A percentile compares a stretch with the other conserved stretches of the same genome.
phyloP scores from a whole-genome alignment of 2,329 filamentous ascomycete species.

The Stromatinia cepivora region DNA sequence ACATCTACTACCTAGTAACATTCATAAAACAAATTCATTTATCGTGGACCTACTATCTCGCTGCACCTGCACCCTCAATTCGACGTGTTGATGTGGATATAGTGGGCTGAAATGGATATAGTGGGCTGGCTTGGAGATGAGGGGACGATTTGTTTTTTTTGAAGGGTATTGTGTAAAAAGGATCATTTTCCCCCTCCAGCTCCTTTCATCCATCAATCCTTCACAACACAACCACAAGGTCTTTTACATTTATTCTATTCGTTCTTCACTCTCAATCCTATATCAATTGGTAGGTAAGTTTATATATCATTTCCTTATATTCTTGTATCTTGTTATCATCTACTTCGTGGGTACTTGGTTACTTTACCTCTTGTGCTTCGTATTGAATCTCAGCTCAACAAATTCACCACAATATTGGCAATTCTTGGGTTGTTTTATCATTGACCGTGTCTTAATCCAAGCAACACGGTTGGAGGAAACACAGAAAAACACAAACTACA shows the following conservation, averaged over 20 bases:
- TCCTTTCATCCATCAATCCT: neutral
- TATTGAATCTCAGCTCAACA: conserved; percentile 12
- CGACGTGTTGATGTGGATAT: neutral
- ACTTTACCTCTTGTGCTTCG: neutral
- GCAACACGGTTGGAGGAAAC: neutral
- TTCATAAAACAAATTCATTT: neutral
- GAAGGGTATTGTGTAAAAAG: neutral
- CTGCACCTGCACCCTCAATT: neutral
- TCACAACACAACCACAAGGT: conserved; percentile 8
- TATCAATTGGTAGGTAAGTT: conserved; percentile 1
- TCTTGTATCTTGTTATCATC: neutral
- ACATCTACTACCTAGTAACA: neutral
- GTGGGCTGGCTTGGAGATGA: conserved; percentile 2
- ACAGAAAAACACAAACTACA: neutral
- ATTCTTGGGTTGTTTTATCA: conserved; percentile 13
- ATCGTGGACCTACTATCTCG: neutral
- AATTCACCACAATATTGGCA: neutral
- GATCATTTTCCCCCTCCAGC: neutral
- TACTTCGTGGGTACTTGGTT: neutral
- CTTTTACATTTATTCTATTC: neutral
- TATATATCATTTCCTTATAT: neutral
- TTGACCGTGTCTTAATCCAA: conserved; percentile 8
- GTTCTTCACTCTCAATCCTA: neutral
- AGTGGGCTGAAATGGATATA: neutral
- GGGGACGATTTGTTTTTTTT: neutral